Percentiles rank a stretch among this genome's conserved stretches.
Evolutionary conservation across 441 rosid genomes (phyloP).

Genomic region (Euphorbia celastroides): DNA sequence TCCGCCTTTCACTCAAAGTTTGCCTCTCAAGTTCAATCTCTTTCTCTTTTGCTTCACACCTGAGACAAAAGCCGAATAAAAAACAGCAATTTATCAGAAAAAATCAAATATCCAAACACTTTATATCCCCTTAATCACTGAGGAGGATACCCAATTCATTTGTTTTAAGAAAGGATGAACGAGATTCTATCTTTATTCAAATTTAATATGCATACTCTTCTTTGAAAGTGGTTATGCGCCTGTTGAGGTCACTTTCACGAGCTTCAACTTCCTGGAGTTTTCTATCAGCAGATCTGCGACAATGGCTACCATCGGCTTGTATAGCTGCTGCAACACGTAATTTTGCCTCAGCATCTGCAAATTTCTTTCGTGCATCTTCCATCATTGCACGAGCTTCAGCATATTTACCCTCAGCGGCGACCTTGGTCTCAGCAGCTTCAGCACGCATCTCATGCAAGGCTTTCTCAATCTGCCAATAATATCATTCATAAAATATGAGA

Average conservation of each 20-base stretch:
- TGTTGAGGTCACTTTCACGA: slow-evolving; percentile 72
- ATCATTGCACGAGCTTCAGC: slow-evolving; percentile 61
- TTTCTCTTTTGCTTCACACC: slow-evolving; percentile 78
- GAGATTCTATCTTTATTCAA: neutral
- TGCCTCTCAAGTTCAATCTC: slow-evolving; percentile 62
- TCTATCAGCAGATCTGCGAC: slow-evolving; percentile 74
- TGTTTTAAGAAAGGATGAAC: neutral
- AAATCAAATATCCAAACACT: neutral
- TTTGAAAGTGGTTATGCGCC: slow-evolving; percentile 53
- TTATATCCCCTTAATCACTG: neutral
- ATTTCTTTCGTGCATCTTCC: slow-evolving; percentile 68
- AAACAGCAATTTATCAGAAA: neutral
- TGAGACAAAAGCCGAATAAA: slow-evolving; percentile 23
- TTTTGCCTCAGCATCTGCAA: slow-evolving; percentile 57
- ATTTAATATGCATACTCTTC: slow-evolving; percentile 49
- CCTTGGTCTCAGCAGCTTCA: slow-evolving; percentile 83
- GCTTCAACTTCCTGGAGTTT: slow-evolving; percentile 75
- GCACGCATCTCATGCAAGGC: slow-evolving; percentile 94
- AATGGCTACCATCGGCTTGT: slow-evolving; percentile 60
- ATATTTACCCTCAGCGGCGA: slow-evolving; percentile 62
- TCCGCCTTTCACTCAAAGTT: slow-evolving; percentile 64
- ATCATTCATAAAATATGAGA: slow-evolving; percentile 18
- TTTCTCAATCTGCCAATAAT: slow-evolving; percentile 79
- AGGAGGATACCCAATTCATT: neutral
- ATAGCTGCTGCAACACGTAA: slow-evolving; percentile 59